Evolutionary conservation across 805 yeast genomes (phyloP).

Genomic region (Wickerhamiella allomyrinae): DNA sequence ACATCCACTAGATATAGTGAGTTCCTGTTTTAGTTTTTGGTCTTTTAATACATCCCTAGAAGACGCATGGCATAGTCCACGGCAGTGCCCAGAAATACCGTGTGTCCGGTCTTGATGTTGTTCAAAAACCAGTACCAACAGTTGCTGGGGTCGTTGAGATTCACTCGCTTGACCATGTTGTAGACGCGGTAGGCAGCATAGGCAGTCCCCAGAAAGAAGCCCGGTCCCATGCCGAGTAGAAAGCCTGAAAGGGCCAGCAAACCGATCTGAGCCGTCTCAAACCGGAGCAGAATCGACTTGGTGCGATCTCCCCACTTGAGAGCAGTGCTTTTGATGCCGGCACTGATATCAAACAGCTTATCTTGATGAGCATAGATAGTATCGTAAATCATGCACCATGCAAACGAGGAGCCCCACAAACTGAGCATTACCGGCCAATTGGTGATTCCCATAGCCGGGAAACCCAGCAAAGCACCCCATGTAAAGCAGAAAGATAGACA

Average conservation of each 20-base stretch:
- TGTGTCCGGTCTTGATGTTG: slow-evolving; percentile 51
- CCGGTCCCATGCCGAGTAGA: slow-evolving; percentile 73
- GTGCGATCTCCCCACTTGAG: slow-evolving; percentile 81
- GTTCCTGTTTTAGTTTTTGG: too few relatives aligned
- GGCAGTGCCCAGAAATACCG: slow-evolving; percentile 24
- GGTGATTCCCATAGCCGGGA: slow-evolving; percentile 90
- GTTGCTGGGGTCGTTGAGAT: slow-evolving; percentile 61
- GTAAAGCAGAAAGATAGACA: slow-evolving; percentile 69
- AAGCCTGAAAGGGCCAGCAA: slow-evolving; percentile 54
- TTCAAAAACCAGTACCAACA: slow-evolving; percentile 74
- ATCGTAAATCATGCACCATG: slow-evolving; percentile 94
- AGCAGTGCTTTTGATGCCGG: slow-evolving; percentile 93
- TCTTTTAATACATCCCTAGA: slow-evolving; percentile 2
- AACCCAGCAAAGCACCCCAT: slow-evolving; percentile 91
- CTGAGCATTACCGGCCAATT: slow-evolving; percentile 64
- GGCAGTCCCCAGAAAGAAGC: slow-evolving; percentile 50
- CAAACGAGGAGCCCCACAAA: slow-evolving; percentile 56
- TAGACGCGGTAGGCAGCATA: slow-evolving; percentile 57
- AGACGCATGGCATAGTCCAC: slow-evolving; percentile 25
- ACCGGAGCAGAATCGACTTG: slow-evolving; percentile 48
- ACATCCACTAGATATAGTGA: too few relatives aligned
- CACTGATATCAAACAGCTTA: slow-evolving; percentile 69
- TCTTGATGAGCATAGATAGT: slow-evolving; percentile 98
- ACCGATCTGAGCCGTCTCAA: slow-evolving; percentile 55
- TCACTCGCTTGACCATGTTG: slow-evolving; percentile 55